Percentiles rank a stretch among this genome's conserved stretches.
Evolutionary conservation across 2,329 filamentous ascomycete species (phyloP).

Genomic region (Parascedosporium putredinis): DNA sequence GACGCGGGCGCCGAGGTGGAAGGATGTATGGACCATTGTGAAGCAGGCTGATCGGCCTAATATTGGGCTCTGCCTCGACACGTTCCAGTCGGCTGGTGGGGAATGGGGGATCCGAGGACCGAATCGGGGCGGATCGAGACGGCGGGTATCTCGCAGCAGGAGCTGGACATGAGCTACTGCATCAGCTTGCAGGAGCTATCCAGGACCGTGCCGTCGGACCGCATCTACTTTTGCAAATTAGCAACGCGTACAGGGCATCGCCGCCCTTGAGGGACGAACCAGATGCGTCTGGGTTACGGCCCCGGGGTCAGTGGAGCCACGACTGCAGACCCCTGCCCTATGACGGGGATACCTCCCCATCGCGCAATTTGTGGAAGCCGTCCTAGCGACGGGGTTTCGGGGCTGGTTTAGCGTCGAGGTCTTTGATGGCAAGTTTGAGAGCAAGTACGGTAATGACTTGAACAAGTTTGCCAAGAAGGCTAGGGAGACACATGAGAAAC

Average conservation of each 20-base stretch:
- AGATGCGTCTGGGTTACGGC: slow-evolving; percentile 42
- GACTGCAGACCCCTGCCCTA: slow-evolving; percentile 60
- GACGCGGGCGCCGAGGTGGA: slow-evolving; percentile 58
- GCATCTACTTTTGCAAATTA: slow-evolving; percentile 69
- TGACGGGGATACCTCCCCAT: slow-evolving; percentile 63
- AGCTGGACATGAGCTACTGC: slow-evolving; percentile 39
- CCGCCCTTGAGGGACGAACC: slow-evolving; percentile 38
- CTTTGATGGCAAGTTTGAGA: slow-evolving; percentile 21
- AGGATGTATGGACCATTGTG: slow-evolving; percentile 59
- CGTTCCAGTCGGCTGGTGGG: slow-evolving; percentile 62
- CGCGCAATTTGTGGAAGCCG: slow-evolving; percentile 51
- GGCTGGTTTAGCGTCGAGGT: slow-evolving; percentile 44
- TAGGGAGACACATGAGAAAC: slow-evolving; percentile 7
- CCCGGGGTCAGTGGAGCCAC: slow-evolving; percentile 60
- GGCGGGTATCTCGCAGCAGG: slow-evolving; percentile 21
- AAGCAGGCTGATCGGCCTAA: slow-evolving; percentile 51
- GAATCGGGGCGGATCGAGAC: slow-evolving; percentile 44
- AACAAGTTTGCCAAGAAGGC: slow-evolving; percentile 17
- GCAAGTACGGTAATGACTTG: slow-evolving; percentile 21
- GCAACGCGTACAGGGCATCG: slow-evolving; percentile 57
- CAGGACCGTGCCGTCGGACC: slow-evolving; percentile 49
- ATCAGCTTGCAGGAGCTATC: slow-evolving; percentile 46
- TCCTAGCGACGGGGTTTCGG: slow-evolving; percentile 23
- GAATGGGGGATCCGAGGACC: slow-evolving; percentile 67
- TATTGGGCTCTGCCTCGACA: slow-evolving; percentile 66